Conservation (phyloP, 1,139 yeast genomes). For the Hansenula lynferdii region DNA sequence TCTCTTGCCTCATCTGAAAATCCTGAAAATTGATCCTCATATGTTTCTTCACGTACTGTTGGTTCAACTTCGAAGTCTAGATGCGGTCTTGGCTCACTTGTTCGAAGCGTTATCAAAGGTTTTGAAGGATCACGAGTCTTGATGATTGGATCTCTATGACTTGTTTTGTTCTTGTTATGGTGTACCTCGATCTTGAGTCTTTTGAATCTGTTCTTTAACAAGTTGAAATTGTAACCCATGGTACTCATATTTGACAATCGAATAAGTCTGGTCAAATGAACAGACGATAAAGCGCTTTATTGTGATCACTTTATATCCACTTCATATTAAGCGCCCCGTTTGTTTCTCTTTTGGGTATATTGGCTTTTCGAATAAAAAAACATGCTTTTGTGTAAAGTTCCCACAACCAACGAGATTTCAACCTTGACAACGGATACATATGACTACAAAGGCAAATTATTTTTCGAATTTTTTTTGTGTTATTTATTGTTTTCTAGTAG, state of each 20-base stretch:
- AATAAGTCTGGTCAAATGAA: too few species aligned
- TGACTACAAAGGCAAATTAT: neutral
- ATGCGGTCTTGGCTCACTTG: conserved; percentile 25
- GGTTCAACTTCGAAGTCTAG: conserved; percentile 14
- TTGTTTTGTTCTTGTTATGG: conserved; percentile 38
- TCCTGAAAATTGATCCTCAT: neutral
- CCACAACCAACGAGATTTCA: too few species aligned
- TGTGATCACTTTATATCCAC: too few species aligned
- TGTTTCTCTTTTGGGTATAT: too few species aligned
- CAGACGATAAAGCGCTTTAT: too few species aligned
- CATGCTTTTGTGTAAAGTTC: too few species aligned
- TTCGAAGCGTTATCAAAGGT: conserved; percentile 37
- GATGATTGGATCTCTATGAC: conserved; percentile 35
- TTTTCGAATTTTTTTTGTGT: neutral
- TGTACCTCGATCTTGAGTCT: conserved; percentile 34
- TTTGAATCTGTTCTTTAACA: conserved; percentile 19
- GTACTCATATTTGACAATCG: too few species aligned
- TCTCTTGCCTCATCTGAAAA: neutral
- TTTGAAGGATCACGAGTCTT: conserved; percentile 34
- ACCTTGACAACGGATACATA: too few species aligned
- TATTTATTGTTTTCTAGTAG: neutral
- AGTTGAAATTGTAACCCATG: conserved; percentile 2
- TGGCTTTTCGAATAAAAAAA: too few species aligned
- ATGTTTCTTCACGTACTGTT: conserved; percentile 2
- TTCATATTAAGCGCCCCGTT: too few species aligned